Evolutionary conservation across 164 flowering plant species (phyloP), one percentile per base, ranked within the genome.

Genomic region (Vitis rupestris): DNA sequence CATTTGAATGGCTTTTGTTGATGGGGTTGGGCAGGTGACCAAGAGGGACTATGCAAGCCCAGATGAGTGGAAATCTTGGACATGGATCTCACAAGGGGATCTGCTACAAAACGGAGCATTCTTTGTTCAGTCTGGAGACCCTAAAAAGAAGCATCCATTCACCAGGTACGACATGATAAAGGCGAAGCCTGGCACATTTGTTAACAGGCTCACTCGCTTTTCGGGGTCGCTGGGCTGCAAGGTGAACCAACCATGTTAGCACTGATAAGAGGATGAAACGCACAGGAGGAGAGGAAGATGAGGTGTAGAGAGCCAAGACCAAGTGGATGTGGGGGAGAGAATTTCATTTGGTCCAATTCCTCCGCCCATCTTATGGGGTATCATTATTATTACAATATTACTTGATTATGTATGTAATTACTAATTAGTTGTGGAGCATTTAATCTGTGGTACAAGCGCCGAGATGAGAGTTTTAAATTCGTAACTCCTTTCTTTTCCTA

Each of bases 11-110:
- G 16, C 10, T 5, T 27, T 61, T 50, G 27, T 23, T 23, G 27
- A 23, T 23, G 27, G 27, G 27, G 27, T 23, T 23, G 27, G 27
- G 27, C 27, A 80, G 86, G 72, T 87, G 49, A 88, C 92, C 1
- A 68, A 82, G 37, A 82, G 92, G 64, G 75, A 80, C 68, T 71
- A 76, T 16, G 78, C 82, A 3, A 7, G 74, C 2, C 57, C 47
- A 49, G 57, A 52, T 0, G 76, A 61, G 37, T 86, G 88, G 88
- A 79, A 67, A 59, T 61, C 57, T 1, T 85, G 89, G 89, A 69
- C 70, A 27, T 88, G 92, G 90, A 76, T 72, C 64, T 83, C 89
- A 31, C 75, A 87, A 61, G 75, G 75, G 10, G 89, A 85, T 71
- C 47, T 78, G 31, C 27, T 82, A 58, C 59, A 76, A 76, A 83